Evolutionary conservation across 768 basidiomycete genomes (phyloP).

Genomic region (Cubamyces lactineus): DNA sequence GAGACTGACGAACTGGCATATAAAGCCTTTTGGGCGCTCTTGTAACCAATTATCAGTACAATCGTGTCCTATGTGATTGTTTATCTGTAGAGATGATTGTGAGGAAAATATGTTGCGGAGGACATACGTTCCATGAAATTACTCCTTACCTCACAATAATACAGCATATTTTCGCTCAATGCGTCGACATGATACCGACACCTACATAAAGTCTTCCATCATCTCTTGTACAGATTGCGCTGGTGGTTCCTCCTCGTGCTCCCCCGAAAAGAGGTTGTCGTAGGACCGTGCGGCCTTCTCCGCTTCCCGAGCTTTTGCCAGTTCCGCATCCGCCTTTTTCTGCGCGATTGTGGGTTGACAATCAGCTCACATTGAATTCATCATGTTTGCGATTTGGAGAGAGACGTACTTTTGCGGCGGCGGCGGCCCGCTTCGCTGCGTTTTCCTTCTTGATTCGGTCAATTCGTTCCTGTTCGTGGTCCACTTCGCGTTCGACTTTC

Average conservation of each 20-base stretch:
- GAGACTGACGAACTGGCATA: no score
- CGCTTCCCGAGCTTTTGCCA: constrained; percentile 75
- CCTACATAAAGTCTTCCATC: constrained; percentile 88
- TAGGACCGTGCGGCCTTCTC: constrained; percentile 91
- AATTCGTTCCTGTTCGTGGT: constrained; percentile 87
- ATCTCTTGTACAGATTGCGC: constrained; percentile 71
- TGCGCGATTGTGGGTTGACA: constrained; percentile 34
- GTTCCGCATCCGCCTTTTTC: constrained; percentile 80
- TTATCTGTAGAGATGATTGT: no score
- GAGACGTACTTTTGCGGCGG: constrained; percentile 63
- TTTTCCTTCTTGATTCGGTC: constrained; percentile 82
- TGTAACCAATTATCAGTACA: no score
- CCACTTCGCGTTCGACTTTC: constrained; percentile 79
- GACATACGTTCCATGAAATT: no score
- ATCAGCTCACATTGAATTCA: background rate
- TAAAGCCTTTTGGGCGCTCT: no score
- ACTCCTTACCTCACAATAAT: no score
- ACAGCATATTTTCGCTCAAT: no score
- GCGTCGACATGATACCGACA: background rate
- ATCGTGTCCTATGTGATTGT: no score
- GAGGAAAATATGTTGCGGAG: no score
- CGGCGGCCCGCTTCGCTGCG: constrained; percentile 60
- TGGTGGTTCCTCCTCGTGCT: constrained; percentile 50
- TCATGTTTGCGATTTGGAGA: background rate
- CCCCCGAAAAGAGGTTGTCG: constrained; percentile 73